phyloP scores from a whole-genome alignment of 2,329 filamentous ascomycete species.

The Aspergillus phoenicis region DNA sequence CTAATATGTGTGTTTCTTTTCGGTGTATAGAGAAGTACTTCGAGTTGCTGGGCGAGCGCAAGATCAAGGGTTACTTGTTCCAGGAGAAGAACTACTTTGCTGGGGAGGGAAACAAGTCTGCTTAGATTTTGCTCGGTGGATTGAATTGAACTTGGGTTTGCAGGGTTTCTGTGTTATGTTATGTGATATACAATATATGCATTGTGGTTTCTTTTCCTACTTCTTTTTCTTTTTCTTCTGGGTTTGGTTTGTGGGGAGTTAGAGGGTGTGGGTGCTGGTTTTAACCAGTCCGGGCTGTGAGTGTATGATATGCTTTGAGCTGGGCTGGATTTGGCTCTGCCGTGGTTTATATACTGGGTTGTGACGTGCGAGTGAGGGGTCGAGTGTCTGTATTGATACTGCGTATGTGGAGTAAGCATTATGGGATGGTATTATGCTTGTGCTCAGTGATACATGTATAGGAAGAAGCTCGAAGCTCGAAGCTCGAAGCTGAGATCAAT shows the following conservation, averaged over 20 bases:
- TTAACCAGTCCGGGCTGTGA: too few relatives aligned
- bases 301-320: background rate
- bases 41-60: slow-evolving; percentile 63
- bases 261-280: too few relatives aligned
- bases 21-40: slow-evolving; percentile 61
- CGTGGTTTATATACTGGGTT: too few relatives aligned
- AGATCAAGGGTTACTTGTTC: slow-evolving; percentile 65
- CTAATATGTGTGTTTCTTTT: background rate
- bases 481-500: slow-evolving; percentile 14
- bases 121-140: slow-evolving; percentile 18
- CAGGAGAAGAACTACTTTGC: slow-evolving; percentile 64
- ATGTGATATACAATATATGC: slow-evolving; percentile 2
- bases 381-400: too few relatives aligned
- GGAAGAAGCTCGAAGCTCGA: too few relatives aligned
- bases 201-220: slow-evolving; percentile 1
- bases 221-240: background rate
- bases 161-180: background rate
- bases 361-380: too few relatives aligned
- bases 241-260: background rate
- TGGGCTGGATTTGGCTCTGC: background rate
- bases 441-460: background rate
- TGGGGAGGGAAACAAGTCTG: slow-evolving; percentile 28
- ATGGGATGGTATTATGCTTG: background rate
- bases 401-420: too few relatives aligned
- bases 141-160: background rate